phyloP scores from a whole-genome alignment of 2,329 filamentous ascomycete species.

The Truncatella angustata region DNA sequence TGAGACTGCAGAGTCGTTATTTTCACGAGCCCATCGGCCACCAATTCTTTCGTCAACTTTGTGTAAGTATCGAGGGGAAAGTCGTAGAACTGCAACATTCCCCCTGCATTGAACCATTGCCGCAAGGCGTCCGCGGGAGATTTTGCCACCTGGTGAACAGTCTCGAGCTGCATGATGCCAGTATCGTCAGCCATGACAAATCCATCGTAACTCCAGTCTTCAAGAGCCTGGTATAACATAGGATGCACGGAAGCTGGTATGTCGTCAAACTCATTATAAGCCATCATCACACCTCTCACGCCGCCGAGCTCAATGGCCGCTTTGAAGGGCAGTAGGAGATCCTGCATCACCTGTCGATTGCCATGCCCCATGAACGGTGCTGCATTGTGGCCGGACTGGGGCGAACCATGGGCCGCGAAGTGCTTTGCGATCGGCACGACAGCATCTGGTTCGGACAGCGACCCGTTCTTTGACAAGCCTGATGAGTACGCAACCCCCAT shows the following conservation, averaged over 20 bases:
- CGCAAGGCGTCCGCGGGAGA: constrained; percentile 36
- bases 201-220: constrained; percentile 39
- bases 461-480: constrained; percentile 41
- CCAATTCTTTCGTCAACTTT: constrained; percentile 18
- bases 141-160: constrained; percentile 34
- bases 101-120: constrained; percentile 43
- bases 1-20: constrained; percentile 34
- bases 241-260: constrained; percentile 38
- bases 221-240: constrained; percentile 34
- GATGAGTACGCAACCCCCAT: constrained; percentile 44
- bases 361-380: constrained; percentile 43
- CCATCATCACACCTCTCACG: constrained; percentile 42
- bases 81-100: constrained; percentile 45
- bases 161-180: constrained; percentile 32
- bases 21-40: constrained; percentile 22
- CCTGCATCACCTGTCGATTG: constrained; percentile 39
- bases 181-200: constrained; percentile 42
- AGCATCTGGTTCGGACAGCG: constrained; percentile 39
- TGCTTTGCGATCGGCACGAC: constrained; percentile 39
- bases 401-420: constrained; percentile 42
- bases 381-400: constrained; percentile 40
- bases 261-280: constrained; percentile 40
- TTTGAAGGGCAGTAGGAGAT: constrained; percentile 42
- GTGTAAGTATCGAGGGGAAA: constrained; percentile 37
- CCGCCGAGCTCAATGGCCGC: constrained; percentile 40